Evolutionary conservation across 2,329 filamentous ascomycete genomes (phyloP), one percentile per base, ranked within the genome.

Genomic region (Colletotrichum sp.): DNA sequence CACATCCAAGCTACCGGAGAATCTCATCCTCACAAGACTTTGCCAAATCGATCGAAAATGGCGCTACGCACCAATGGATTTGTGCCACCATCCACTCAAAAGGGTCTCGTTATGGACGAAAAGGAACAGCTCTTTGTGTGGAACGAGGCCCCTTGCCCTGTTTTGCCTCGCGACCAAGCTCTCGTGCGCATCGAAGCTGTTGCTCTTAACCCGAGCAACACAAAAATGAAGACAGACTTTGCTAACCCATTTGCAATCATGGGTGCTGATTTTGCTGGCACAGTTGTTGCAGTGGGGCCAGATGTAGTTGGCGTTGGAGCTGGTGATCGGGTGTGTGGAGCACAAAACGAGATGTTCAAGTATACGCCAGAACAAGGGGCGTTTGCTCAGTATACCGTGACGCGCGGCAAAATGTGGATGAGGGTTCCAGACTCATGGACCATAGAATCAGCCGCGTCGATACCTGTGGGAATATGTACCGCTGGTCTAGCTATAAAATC

Each of bases 231-330:
- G 24, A 21, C 13, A 16, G 55, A 24, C 13, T 70, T 70, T 24
- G 56, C 56, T 21, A 52, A 7, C 3, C 56, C 67, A 24, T 61
- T 32, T 24, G 67, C 56, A 6, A 73, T 79, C 56, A 66, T 66
- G 66, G 83, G 83, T 21, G 77, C 78, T 66, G 83, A 84, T 72
- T 82, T 82, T 56, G 77, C 80, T 9, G 83, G 83, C 12, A 73
- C 67, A 8, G 67, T 70, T 3, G n/a, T 70, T n/a, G 56, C 67
- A 24, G 55, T 70, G 7, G 67, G 67, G 2, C 13, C 71, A 8
- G 79, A 83, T n/a, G 78, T 78, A 5, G 61, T 52, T 5, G 58
- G 21, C n/a, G n/a, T 71, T 36, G 18, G 12, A 10, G 34, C 62
- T 13, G 83, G 83, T 61, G 84, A 83, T 64, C 77, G 79, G 9